Percentiles rank a stretch among this genome's conserved stretches.
Conservation (phyloP, 2,329 filamentous ascomycete species). For the Epichloe amarillans region DNA sequence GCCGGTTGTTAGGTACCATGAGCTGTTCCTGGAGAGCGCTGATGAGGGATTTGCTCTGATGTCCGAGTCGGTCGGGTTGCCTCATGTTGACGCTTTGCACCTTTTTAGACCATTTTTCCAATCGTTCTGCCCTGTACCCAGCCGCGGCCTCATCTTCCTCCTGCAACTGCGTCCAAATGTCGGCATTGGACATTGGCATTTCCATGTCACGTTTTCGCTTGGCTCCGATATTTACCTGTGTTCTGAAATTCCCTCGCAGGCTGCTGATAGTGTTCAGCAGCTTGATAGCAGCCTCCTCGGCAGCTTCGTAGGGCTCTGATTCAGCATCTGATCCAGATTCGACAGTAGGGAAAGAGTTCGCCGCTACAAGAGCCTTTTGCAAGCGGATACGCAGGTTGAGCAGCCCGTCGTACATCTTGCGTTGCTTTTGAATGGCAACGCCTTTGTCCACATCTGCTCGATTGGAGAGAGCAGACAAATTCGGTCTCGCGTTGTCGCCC, state of each 20-base stretch:
- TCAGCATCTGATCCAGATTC: constrained; percentile 25
- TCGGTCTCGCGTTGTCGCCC: constrained; percentile 20
- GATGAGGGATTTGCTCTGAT: constrained; percentile 36
- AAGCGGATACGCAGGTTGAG: constrained; percentile 84
- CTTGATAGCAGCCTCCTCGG: constrained; percentile 73
- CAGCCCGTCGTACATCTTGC: constrained; percentile 73
- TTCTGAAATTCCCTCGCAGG: constrained; percentile 49
- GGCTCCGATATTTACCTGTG: constrained; percentile 34
- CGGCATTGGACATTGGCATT: constrained; percentile 42
- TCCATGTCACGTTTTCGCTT: constrained; percentile 49
- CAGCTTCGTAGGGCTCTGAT: constrained; percentile 51
- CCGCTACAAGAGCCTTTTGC: constrained; percentile 76
- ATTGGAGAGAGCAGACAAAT: constrained; percentile 17
- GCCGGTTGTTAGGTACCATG: constrained; percentile 44
- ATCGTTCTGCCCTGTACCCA: constrained; percentile 51
- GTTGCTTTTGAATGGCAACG: constrained; percentile 71
- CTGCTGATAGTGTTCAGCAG: constrained; percentile 71
- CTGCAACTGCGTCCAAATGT: constrained; percentile 62
- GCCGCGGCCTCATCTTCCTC: constrained; percentile 46
- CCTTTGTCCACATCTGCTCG: constrained; percentile 65
- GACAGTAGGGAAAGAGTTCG: constrained; percentile 54
- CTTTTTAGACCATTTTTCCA: constrained; percentile 87
- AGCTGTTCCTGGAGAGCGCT: constrained; percentile 57
- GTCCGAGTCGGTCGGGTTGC: constrained; percentile 13
- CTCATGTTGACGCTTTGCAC: constrained; percentile 33